Evolutionary conservation across 768 basidiomycete species (phyloP).

Genomic region (Pseudohyphozyma bogoriensis): DNA sequence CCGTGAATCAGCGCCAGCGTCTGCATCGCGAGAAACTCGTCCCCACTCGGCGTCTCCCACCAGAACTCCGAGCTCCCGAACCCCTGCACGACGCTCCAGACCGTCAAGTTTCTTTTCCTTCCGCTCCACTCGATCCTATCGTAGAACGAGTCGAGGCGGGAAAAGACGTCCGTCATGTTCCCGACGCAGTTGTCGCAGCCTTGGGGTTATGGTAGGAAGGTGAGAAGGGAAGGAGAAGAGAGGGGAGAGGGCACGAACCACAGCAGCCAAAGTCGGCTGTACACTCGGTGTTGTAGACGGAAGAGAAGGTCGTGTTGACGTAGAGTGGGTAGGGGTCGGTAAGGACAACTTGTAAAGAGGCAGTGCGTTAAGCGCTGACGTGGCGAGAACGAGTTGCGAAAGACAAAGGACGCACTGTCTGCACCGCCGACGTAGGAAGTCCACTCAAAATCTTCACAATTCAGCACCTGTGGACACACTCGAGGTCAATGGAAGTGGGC

Average conservation of each 20-base stretch:
- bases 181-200: conserved; percentile 65
- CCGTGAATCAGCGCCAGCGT: conserved; percentile 63
- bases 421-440: conserved; percentile 51
- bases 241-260: background rate
- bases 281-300: conserved; percentile 31
- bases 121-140: background rate
- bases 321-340: conserved; percentile 33
- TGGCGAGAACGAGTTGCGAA: background rate
- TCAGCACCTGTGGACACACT: conserved; percentile 53
- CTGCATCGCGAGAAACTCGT: conserved; percentile 58
- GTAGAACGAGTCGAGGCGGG: conserved; percentile 56
- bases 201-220: conserved; percentile 55
- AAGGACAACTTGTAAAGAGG: conserved; percentile 1
- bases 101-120: conserved; percentile 35
- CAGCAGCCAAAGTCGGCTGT: background rate
- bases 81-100: conserved; percentile 73
- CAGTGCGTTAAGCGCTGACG: background rate
- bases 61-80: conserved; percentile 50
- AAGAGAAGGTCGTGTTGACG: conserved; percentile 31
- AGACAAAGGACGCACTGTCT: conserved; percentile 48
- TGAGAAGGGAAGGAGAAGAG: conserved; percentile 3
- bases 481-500: too few relatives aligned
- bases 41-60: conserved; percentile 55
- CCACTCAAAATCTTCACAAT: conserved; percentile 59
- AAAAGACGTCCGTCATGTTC: conserved; percentile 56